Base-by-base conservation (phyloP, 768 basidiomycete genomes). In the Amanita brunnescens region DNA sequence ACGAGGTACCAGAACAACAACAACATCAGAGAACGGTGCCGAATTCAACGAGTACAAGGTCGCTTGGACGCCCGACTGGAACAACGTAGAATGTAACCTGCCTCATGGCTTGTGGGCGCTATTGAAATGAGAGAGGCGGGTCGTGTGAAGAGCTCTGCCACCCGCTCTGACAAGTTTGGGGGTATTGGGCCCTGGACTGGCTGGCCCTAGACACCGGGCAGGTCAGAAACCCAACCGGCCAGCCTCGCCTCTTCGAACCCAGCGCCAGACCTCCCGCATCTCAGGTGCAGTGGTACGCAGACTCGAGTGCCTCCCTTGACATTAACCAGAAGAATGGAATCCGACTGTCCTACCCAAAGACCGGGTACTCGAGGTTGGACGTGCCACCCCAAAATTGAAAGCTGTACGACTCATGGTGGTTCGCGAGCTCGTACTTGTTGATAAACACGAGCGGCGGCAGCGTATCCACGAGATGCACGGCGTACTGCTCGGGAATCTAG, bases 341-440 rank as follows among this genome's bases (percentile, higher is more conserved):
- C 58, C 6, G 57, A 54, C 21, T 57, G 52, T 5, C 58, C 57
- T 13, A 74, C 52, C n/a, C 76, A 49, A 62, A 60, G 0, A 73
- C 68, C 5, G 77, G 77, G 23, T 69, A 68, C 55, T 78, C 77
- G 16, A 77, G 58, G 47, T 76, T 74, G n/a, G 64, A 62, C 5
- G 63, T 63, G 23, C n/a, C n/a, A n/a, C 74, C 75, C 63, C 67
- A 68, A 41, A 74, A 67, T 21, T 56, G 57, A 57, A 73, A 75
- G 0, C 64, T 62, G 54, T 74, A 79, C 5, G 63, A 62, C 0
- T 58, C 51, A 18, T 61, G 58, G 29, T 71, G 56, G 47, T 73
- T 67, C 5, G 60, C 61, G 12, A 79, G 69, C 51, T 77, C 77
- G 58, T 76, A 74, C 0, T 71, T 69, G 56, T 79, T 75, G 34